These are phyloP conservation scores for Fusarium sp. DNA, from an alignment of 2,329 filamentous ascomycete species.

Conservation along the genomic window DNA sequence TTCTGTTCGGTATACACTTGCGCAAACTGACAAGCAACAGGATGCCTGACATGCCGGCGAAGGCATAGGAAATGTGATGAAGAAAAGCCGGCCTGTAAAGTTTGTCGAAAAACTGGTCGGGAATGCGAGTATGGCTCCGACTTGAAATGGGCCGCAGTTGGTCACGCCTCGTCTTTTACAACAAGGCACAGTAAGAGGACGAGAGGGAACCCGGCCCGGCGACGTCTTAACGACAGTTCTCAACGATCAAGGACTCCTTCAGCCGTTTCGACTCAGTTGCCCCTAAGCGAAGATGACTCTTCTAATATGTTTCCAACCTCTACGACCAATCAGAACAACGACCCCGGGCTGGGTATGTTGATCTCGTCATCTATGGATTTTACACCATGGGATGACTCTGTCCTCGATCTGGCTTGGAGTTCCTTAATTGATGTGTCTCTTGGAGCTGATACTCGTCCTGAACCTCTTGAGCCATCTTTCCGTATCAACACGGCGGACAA, in stretches of 20 bases:
- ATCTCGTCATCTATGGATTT: background rate
- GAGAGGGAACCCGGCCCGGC: background rate
- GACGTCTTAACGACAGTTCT: background rate
- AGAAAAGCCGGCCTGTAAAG: constrained; percentile 4
- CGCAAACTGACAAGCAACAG: constrained; percentile 10
- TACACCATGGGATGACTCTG: background rate
- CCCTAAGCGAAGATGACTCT: background rate
- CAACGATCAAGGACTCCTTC: background rate
- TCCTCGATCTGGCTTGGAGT: background rate
- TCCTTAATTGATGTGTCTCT: background rate
- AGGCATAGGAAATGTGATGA: constrained; percentile 17
- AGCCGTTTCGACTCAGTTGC: background rate
- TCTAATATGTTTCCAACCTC: background rate
- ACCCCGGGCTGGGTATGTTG: background rate
- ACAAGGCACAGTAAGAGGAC: background rate
- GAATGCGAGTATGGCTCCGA: constrained; percentile 9
- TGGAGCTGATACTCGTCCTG: background rate
- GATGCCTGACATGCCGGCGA: constrained; percentile 13
- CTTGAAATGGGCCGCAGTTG: constrained; percentile 8
- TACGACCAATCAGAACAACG: background rate
- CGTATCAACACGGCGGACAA: background rate
- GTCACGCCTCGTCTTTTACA: background rate
- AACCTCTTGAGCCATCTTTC: background rate
- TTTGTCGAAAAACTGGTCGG: constrained; percentile 2
- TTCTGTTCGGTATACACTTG: background rate